These are phyloP conservation scores for Zopfia rhizophila DNA, from an alignment of 2,329 filamentous ascomycete species.

Conservation along the genomic window DNA sequence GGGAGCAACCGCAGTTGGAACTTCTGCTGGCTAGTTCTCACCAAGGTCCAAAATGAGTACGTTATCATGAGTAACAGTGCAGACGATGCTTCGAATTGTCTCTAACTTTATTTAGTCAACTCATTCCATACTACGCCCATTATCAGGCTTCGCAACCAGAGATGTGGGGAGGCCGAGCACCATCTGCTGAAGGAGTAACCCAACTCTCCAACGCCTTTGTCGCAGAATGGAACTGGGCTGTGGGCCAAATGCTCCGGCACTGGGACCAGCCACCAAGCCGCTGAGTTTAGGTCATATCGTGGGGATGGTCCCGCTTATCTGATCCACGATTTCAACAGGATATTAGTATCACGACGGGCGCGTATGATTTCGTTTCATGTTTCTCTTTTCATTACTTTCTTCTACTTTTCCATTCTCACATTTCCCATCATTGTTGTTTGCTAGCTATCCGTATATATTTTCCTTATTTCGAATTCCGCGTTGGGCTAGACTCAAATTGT, in stretches of 20 bases:
- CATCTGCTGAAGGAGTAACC: slow-evolving; percentile 65
- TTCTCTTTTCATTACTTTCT: too few relatives aligned
- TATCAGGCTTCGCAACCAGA: slow-evolving; percentile 69
- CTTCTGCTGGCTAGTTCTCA: slow-evolving; percentile 76
- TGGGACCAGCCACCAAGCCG: slow-evolving; percentile 68
- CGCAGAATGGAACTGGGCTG: slow-evolving; percentile 73
- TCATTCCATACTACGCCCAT: slow-evolving; percentile 70
- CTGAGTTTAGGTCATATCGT: too few relatives aligned
- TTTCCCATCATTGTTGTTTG: too few relatives aligned
- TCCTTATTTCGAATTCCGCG: too few relatives aligned
- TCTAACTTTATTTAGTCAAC: slow-evolving; percentile 57
- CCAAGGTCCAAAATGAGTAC: slow-evolving; percentile 73
- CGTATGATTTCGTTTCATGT: too few relatives aligned
- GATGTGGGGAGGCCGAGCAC: slow-evolving; percentile 75
- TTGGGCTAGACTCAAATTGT: too few relatives aligned
- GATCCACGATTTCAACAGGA: too few relatives aligned
- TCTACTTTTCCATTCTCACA: too few relatives aligned
- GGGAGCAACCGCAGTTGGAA: slow-evolving; percentile 79
- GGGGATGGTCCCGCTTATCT: too few relatives aligned
- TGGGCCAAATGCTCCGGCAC: slow-evolving; percentile 74
- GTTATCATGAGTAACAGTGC: slow-evolving; percentile 37
- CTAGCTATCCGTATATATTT: too few relatives aligned
- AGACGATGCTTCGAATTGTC: background rate
- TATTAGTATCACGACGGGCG: too few relatives aligned
- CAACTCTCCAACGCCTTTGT: slow-evolving; percentile 72